Percentiles rank a stretch among this genome's conserved stretches.
Conservation (phyloP, 257 asterid species). For the Lycium barbarum region DNA sequence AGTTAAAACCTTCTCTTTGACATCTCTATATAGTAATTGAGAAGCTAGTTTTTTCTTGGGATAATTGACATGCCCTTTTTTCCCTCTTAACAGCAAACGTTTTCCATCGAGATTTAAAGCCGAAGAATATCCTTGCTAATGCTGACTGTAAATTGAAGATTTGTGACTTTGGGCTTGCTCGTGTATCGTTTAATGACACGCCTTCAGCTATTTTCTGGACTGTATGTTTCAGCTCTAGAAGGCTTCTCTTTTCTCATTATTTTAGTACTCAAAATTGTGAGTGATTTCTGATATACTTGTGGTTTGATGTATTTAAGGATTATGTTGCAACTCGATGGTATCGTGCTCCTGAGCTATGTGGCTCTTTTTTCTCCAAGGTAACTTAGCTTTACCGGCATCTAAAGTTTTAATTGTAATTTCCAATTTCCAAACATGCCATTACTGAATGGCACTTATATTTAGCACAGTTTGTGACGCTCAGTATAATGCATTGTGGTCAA, state of each 20-base stretch:
- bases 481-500: conserved; percentile 22
- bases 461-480: neutral
- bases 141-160: conserved; percentile 98
- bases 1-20: neutral
- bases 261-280: neutral
- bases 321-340: conserved; percentile 99
- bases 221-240: conserved; percentile 50
- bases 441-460: neutral
- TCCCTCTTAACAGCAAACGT: conserved; percentile 72
- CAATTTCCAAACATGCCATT: conserved; percentile 19
- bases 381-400: conserved; percentile 35
- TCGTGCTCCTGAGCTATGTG: conserved; percentile 97
- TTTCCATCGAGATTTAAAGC: conserved; percentile 94
- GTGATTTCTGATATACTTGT: conserved; percentile 12
- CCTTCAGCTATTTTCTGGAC: conserved; percentile 99
- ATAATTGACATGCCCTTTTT: conserved; percentile 29
- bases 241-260: conserved; percentile 29
- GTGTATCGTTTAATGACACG: conserved; percentile 94
- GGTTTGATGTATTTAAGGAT: conserved; percentile 60
- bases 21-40: neutral
- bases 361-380: conserved; percentile 97
- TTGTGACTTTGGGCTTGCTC: conserved; percentile 97
- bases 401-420: conserved; percentile 10
- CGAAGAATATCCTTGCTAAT: conserved; percentile 94
- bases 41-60: conserved; percentile 19